Conservation (phyloP, 148 eudicot genomes). For the Cornus controversa region DNA sequence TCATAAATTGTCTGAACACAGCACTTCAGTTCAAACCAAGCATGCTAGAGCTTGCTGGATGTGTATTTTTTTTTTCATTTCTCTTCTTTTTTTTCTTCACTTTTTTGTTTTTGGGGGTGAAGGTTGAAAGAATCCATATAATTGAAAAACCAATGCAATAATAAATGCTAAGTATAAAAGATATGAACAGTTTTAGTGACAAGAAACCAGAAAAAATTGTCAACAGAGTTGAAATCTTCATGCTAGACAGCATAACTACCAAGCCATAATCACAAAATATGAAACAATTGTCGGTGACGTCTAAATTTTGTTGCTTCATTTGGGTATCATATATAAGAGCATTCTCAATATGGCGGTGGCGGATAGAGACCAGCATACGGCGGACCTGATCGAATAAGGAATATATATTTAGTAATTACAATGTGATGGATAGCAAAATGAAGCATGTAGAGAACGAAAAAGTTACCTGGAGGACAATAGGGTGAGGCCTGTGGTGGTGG, state of each 20-base stretch:
- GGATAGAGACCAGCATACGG: slow-evolving; percentile 47
- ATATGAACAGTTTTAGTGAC: slow-evolving; percentile 5
- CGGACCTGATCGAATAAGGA: slow-evolving; percentile 27
- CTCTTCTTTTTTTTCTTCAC: no score
- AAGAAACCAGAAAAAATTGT: background rate
- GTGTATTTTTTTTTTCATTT: no score
- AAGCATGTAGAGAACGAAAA: background rate
- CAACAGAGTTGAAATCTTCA: background rate
- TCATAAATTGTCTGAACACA: no score
- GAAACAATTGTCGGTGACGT: background rate
- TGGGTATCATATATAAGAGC: background rate
- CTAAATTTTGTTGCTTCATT: slow-evolving; percentile 1
- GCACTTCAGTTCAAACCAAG: no score
- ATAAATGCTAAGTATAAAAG: no score
- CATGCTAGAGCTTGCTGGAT: no score
- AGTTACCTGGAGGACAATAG: slow-evolving; percentile 35
- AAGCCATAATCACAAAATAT: background rate
- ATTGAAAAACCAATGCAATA: no score
- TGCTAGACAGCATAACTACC: background rate
- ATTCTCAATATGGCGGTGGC: slow-evolving; percentile 45
- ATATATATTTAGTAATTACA: background rate
- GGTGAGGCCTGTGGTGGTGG: slow-evolving; percentile 42
- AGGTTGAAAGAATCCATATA: no score
- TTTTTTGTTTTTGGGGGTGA: no score
- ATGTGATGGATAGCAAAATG: background rate